phyloP scores from a whole-genome alignment of 768 basidiomycete genomes.

The Ephemerocybe angulata region DNA sequence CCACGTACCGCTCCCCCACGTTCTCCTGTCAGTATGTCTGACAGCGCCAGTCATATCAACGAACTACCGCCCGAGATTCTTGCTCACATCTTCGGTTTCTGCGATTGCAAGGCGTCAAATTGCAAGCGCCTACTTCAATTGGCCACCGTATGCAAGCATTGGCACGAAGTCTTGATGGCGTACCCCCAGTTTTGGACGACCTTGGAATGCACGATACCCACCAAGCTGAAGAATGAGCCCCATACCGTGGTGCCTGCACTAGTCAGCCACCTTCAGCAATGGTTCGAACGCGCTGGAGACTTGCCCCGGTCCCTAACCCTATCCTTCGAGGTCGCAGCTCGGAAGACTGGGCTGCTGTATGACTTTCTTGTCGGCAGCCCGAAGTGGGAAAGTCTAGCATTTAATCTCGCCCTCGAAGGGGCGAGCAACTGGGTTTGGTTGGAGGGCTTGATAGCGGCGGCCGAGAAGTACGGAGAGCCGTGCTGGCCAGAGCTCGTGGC shows the following conservation, averaged over 20 bases:
- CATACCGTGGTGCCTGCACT: not conserved
- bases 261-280: not conserved
- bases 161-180: not conserved
- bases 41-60: not conserved
- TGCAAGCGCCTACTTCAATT: not conserved
- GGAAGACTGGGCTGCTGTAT: not conserved
- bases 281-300: not conserved
- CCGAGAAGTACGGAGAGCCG: not conserved
- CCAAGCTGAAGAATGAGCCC: conserved; percentile 2
- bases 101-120: not conserved
- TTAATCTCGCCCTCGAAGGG: not conserved
- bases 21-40: not conserved
- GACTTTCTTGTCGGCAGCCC: not conserved
- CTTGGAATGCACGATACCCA: conserved; percentile 1
- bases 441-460: not conserved
- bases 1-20: not conserved
- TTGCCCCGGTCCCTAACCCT: not conserved
- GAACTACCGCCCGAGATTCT: conserved; percentile 12
- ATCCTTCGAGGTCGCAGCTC: not conserved
- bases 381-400: not conserved
- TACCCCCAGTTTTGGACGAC: conserved; percentile 1
- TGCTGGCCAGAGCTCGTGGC: conserved; percentile 2
- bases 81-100: conserved; percentile 10
- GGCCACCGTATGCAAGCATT: not conserved
- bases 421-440: not conserved